These are phyloP conservation scores for Gaertneriomyces semiglobifer DNA, from an alignment of 192 early-diverging fungal genomes.

Conservation along the genomic window DNA sequence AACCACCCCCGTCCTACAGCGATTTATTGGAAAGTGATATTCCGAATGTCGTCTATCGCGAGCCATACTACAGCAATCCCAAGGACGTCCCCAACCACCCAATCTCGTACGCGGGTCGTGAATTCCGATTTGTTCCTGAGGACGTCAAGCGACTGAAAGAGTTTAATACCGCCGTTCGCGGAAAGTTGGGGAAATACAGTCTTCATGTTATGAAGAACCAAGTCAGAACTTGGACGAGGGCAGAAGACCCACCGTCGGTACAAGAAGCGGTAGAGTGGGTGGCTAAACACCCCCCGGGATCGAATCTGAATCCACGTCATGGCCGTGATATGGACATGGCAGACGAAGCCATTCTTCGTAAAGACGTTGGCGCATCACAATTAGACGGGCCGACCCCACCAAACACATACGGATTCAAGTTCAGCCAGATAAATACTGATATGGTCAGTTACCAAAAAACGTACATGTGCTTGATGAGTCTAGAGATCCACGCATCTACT, in stretches of 20 bases:
- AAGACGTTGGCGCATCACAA: too few species aligned
- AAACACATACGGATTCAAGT: constrained; percentile 66
- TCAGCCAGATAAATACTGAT: constrained; percentile 49
- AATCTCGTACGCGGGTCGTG: constrained; percentile 58
- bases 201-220: not conserved
- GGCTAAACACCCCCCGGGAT: not conserved
- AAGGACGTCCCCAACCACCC: constrained; percentile 52
- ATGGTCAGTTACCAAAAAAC: constrained; percentile 43
- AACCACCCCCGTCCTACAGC: constrained; percentile 31
- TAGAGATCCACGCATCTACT: constrained; percentile 56
- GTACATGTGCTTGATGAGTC: constrained; percentile 48
- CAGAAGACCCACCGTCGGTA: not conserved
- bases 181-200: not conserved
- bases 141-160: constrained; percentile 16
- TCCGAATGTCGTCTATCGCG: constrained; percentile 47
- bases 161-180: not conserved
- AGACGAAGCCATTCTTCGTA: too few species aligned
- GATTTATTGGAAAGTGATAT: constrained; percentile 34
- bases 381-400: constrained; percentile 59
- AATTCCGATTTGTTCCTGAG: constrained; percentile 48
- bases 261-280: not conserved
- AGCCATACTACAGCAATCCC: constrained; percentile 59
- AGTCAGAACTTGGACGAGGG: not conserved
- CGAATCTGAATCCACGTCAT: too few species aligned
- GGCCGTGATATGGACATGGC: too few species aligned